Percentiles rank a stretch among this genome's conserved stretches.
These are phyloP conservation scores for Phytophthora syringae DNA, from an alignment of 352 stramenopile genomes.

Conservation along the genomic window DNA sequence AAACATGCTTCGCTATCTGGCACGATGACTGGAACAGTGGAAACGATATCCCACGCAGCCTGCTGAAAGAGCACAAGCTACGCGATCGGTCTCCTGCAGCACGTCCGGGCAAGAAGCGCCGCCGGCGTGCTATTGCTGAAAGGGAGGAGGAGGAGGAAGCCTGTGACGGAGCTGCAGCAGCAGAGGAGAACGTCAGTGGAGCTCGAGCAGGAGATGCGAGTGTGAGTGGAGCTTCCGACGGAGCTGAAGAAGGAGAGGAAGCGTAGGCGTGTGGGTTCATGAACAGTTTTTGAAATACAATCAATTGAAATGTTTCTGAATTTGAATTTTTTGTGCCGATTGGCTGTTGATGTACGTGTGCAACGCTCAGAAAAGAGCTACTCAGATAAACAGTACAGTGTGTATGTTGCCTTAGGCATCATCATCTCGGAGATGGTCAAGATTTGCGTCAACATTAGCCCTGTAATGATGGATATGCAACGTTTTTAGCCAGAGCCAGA, in stretches of 20 bases:
- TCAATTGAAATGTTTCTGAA: neutral
- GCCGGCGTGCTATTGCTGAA: neutral
- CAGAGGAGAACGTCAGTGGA: no score
- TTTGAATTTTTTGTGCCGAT: neutral
- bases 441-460: neutral
- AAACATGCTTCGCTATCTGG: slow-evolving; percentile 6
- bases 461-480: slow-evolving; percentile 7
- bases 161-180: neutral
- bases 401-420: slow-evolving; percentile 5
- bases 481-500: neutral
- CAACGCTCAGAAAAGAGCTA: neutral
- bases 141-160: neutral
- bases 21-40: slow-evolving; percentile 6
- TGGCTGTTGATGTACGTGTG: neutral
- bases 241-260: no score
- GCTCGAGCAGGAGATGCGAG: no score
- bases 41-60: neutral
- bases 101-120: neutral
- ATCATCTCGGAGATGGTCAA: neutral
- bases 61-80: neutral
- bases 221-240: no score
- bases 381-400: slow-evolving; percentile 6
- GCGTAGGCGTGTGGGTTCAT: neutral
- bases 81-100: neutral
- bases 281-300: neutral